A percentile compares a stretch with the other conserved stretches of the same genome.
These are phyloP conservation scores for Debaryomyces sp. DNA, from an alignment of 1,139 yeast species.

Conservation along the genomic window DNA sequence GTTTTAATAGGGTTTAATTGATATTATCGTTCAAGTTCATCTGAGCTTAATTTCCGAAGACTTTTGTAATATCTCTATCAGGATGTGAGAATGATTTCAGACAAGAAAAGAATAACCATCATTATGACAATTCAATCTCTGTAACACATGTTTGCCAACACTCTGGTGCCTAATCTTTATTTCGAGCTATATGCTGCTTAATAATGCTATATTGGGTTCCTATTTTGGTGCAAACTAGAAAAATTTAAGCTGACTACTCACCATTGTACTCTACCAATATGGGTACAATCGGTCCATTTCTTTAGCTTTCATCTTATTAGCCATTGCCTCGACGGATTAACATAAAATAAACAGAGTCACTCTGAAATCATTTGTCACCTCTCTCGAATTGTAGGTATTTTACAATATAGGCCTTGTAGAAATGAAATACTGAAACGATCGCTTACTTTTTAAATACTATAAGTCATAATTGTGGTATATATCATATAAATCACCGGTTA, in stretches of 20 bases:
- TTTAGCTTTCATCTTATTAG: slow-evolving; percentile 33
- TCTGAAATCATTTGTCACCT: neutral
- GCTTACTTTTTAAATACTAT: neutral
- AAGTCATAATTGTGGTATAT: neutral
- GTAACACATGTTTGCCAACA: slow-evolving; percentile 73
- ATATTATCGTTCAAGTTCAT: slow-evolving; percentile 17
- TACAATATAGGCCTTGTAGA: neutral
- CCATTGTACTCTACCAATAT: slow-evolving; percentile 51
- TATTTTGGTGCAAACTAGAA: slow-evolving; percentile 97
- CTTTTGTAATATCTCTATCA: slow-evolving; percentile 9
- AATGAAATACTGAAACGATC: neutral
- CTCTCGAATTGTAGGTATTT: neutral
- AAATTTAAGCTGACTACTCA: slow-evolving; percentile 68
- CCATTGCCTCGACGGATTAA: neutral
- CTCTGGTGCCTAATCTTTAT: slow-evolving; percentile 80
- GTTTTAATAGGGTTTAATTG: slow-evolving; percentile 39
- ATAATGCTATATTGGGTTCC: slow-evolving; percentile 71
- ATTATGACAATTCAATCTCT: neutral
- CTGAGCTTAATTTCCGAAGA: neutral
- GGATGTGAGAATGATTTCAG: slow-evolving; percentile 2
- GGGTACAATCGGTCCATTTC: slow-evolving; percentile 70
- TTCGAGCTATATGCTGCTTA: slow-evolving; percentile 12
- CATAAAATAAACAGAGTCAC: neutral
- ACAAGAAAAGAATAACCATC: neutral
- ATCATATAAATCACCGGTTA: neutral